Evolutionary conservation across 495 filamentous ascomycete species (phyloP).

Genomic region (Saxispiralis lemnorum): DNA sequence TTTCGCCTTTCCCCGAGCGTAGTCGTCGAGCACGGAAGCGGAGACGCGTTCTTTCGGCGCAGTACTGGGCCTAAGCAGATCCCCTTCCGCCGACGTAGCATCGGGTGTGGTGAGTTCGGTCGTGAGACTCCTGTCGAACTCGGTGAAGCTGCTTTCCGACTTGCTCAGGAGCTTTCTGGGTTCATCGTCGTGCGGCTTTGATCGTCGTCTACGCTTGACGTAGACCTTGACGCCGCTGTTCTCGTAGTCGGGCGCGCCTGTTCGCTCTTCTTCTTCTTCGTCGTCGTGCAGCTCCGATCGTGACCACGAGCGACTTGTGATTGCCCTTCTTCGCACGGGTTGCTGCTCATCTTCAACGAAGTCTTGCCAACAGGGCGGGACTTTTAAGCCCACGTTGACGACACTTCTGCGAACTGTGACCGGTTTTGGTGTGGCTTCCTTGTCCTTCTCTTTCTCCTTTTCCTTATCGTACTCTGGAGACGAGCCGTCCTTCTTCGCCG

Average conservation of each 20-base stretch:
- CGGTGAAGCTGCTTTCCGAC: conserved; percentile 13
- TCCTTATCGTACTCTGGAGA: conserved; percentile 1
- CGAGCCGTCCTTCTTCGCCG: conserved; percentile 3
- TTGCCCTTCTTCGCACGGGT: conserved; percentile 3
- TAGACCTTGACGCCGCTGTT: conserved; percentile 15
- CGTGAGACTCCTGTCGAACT: background rate
- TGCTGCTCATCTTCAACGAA: conserved; percentile 7
- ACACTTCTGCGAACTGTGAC: conserved; percentile 12
- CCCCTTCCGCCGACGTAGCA: conserved; percentile 3
- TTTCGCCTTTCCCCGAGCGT: background rate
- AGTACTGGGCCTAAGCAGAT: background rate
- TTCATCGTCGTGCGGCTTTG: conserved; percentile 3
- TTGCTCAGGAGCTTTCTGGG: background rate
- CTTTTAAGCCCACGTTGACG: conserved; percentile 12
- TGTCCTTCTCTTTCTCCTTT: conserved; percentile 6
- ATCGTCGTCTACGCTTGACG: conserved; percentile 11
- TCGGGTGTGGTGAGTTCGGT: conserved; percentile 11
- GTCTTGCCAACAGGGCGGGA: conserved; percentile 8
- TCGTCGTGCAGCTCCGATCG: conserved; percentile 3
- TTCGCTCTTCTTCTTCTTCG: conserved; percentile 1
- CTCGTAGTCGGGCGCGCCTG: conserved; percentile 11
- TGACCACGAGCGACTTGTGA: conserved; percentile 4
- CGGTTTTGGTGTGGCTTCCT: conserved; percentile 10
- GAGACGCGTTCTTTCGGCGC: background rate
- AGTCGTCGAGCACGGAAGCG: background rate